Evolutionary conservation across 1,139 yeast genomes (phyloP).

Genomic region (Pichia sp.): DNA sequence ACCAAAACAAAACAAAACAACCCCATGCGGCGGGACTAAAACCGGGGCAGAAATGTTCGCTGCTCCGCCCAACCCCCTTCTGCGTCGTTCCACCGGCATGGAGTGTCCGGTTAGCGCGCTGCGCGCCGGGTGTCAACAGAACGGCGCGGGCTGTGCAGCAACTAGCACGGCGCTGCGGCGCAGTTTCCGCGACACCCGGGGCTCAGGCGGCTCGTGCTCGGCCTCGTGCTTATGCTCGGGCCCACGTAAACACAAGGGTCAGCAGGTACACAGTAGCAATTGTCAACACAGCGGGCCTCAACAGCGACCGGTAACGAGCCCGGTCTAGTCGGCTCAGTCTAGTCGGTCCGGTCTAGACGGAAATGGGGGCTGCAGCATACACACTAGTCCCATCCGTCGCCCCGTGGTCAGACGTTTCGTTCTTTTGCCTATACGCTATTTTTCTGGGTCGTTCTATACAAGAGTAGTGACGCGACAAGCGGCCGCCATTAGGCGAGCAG

Average conservation of each 20-base stretch:
- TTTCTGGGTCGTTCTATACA: not conserved
- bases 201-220: no score
- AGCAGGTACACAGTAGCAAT: no score
- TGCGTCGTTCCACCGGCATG: no score
- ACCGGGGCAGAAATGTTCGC: no score
- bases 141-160: no score
- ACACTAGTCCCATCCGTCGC: not conserved
- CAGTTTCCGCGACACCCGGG: not conserved
- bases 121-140: no score
- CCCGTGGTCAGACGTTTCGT: no score
- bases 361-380: not conserved
- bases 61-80: no score
- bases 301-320: not conserved
- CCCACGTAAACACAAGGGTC: not conserved
- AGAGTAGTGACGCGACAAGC: not conserved
- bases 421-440: no score
- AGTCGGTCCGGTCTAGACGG: not conserved
- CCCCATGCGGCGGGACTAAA: no score
- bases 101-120: no score
- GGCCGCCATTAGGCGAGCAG: conserved; percentile 35
- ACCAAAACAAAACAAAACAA: not conserved
- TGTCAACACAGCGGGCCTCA: not conserved
- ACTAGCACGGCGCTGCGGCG: no score
- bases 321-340: not conserved
- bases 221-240: not conserved